Percentiles rank a stretch among this genome's conserved stretches.
Evolutionary conservation across 169 alveolate genomes (phyloP).

Genomic region (Theileria luwenshuni): DNA sequence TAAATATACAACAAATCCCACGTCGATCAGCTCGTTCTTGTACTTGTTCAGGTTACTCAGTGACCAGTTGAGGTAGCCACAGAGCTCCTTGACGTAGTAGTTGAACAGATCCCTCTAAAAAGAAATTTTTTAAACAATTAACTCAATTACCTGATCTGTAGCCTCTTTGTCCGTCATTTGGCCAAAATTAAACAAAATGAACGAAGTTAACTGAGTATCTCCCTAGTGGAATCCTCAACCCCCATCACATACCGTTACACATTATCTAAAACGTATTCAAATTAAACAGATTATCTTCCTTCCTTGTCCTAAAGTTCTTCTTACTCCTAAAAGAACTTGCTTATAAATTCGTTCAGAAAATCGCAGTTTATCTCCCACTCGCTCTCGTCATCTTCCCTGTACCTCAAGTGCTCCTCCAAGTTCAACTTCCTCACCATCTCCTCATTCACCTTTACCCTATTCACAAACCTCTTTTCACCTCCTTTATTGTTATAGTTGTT

Average conservation of each 20-base stretch:
- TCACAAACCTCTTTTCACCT: neutral
- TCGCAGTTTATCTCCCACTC: constrained; percentile 11
- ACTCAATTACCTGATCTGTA: too few relatives aligned
- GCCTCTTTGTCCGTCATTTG: too few relatives aligned
- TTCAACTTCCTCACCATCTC: neutral
- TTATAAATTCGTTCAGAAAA: constrained; percentile 4
- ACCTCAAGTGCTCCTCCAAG: constrained; percentile 6
- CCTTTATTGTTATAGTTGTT: neutral
- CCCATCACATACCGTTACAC: too few relatives aligned
- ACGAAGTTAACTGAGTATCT: too few relatives aligned
- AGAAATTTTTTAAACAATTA: neutral
- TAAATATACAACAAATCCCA: constrained; percentile 57
- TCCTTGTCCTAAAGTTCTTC: too few relatives aligned
- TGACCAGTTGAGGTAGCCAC: constrained; percentile 56
- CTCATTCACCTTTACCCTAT: neutral
- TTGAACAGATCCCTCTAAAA: constrained; percentile 1
- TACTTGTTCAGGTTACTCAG: constrained; percentile 60
- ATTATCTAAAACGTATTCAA: too few relatives aligned
- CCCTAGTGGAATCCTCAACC: too few relatives aligned
- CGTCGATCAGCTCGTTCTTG: constrained; percentile 57
- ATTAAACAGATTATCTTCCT: too few relatives aligned
- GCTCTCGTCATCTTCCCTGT: constrained; percentile 3
- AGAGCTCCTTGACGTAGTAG: constrained; percentile 22
- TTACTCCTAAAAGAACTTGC: constrained; percentile 4
- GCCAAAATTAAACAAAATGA: too few relatives aligned